Percentiles rank a stretch among this genome's conserved stretches.
Conservation (phyloP, 2,329 filamentous ascomycete species). For the Pseudogymnoascus sp. region DNA sequence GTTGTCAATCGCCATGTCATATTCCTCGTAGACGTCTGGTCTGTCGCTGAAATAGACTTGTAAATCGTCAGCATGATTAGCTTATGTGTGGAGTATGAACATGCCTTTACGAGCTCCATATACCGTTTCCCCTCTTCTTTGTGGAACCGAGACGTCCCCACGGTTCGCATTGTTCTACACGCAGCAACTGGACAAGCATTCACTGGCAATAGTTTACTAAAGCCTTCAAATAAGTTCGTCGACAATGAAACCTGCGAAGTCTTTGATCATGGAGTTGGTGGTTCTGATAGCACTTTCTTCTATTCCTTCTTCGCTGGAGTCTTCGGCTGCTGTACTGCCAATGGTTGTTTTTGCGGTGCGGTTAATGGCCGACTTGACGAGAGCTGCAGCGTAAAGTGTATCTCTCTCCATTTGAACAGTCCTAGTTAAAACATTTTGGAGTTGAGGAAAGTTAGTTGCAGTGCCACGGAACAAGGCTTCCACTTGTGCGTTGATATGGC, state of each 20-base stretch:
- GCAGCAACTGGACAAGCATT: neutral
- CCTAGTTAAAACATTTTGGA: neutral
- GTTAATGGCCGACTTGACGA: neutral
- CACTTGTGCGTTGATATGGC: neutral
- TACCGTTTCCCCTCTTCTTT: neutral
- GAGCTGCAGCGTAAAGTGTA: neutral
- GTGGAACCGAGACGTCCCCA: neutral
- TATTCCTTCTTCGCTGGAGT: neutral
- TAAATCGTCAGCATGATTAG: neutral
- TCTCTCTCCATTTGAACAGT: neutral
- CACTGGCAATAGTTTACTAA: neutral
- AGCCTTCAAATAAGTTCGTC: neutral
- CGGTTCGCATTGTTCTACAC: neutral
- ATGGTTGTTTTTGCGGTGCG: neutral
- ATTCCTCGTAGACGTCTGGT: neutral
- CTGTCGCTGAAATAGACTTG: neutral
- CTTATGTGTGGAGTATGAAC: neutral
- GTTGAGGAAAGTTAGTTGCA: neutral
- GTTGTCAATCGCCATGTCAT: neutral
- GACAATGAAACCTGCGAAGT: neutral
- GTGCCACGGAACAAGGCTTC: neutral
- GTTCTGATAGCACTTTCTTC: neutral
- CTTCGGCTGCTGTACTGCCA: neutral
- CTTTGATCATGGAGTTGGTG: neutral
- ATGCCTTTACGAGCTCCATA: neutral